Conservation (phyloP, 495 filamentous ascomycete species). For the Penicillium arizonense region DNA sequence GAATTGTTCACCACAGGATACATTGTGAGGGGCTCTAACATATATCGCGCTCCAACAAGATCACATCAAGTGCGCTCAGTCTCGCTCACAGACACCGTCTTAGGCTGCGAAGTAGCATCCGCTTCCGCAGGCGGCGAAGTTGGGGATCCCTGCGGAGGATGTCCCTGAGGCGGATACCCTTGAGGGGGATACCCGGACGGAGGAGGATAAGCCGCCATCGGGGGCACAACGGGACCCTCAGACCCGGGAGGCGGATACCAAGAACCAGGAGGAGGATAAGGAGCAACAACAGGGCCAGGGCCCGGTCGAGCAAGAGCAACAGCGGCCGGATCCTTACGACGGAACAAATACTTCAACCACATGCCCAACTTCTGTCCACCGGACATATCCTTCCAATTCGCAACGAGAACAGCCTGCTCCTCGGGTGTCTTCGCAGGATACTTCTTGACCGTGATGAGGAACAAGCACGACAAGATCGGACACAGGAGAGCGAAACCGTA, state of each 20-base stretch:
- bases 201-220: conserved; percentile 3
- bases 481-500: conserved; percentile 31
- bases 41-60: too few species aligned
- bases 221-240: neutral
- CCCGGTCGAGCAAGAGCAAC: neutral
- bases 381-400: conserved; percentile 33
- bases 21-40: too few species aligned
- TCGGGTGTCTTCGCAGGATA: conserved; percentile 26
- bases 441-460: conserved; percentile 34
- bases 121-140: neutral
- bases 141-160: neutral
- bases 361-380: conserved; percentile 27
- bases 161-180: conserved; percentile 1
- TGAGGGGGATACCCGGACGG: neutral
- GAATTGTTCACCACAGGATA: too few species aligned
- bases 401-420: conserved; percentile 16
- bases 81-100: conserved; percentile 8
- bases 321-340: conserved; percentile 9
- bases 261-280: conserved; percentile 4
- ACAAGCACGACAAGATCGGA: conserved; percentile 28
- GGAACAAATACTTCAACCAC: conserved; percentile 39
- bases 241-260: neutral
- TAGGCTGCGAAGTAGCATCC: conserved; percentile 2
- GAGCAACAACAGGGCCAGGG: neutral
- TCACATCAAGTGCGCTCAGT: neutral